A percentile compares a stretch with the other conserved stretches of the same genome.
phyloP scores from a whole-genome alignment of 2,329 filamentous ascomycete species.

The Penicillium paneum region DNA sequence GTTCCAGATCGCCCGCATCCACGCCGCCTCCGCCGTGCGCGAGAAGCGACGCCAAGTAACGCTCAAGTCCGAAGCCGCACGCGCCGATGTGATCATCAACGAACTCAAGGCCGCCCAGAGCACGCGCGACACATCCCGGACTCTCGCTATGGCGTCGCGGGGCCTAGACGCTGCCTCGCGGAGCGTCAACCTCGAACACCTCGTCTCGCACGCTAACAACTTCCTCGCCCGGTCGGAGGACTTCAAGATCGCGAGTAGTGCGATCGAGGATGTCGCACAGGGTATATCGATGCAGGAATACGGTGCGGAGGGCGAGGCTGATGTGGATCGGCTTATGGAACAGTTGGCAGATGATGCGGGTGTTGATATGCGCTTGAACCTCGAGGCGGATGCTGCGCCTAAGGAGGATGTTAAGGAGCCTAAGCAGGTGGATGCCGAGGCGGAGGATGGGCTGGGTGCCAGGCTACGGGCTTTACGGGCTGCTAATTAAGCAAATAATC shows the following conservation, averaged over 20 bases:
- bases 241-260: conserved; percentile 44
- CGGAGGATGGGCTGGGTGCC: conserved; percentile 43
- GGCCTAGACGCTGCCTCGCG: conserved; percentile 46
- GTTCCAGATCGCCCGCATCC: conserved; percentile 50
- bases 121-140: conserved; percentile 47
- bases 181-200: conserved; percentile 46
- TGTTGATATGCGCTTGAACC: conserved; percentile 40
- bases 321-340: conserved; percentile 45
- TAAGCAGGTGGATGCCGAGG: conserved; percentile 34
- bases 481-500: conserved; percentile 25
- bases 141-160: conserved; percentile 44
- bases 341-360: conserved; percentile 45
- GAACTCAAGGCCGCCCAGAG: conserved; percentile 49
- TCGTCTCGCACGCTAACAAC: conserved; percentile 44
- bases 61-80: conserved; percentile 45
- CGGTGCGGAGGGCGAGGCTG: conserved; percentile 43
- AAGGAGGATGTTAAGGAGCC: conserved; percentile 43
- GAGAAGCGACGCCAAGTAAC: conserved; percentile 48
- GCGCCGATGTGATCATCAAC: conserved; percentile 50
- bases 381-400: conserved; percentile 40
- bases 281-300: conserved; percentile 45
- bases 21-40: conserved; percentile 46
- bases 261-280: conserved; percentile 42
- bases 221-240: conserved; percentile 43
- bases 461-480: conserved; percentile 42